Base-by-base conservation (phyloP, 805 yeast genomes). In the Kazachstania taianensis region DNA sequence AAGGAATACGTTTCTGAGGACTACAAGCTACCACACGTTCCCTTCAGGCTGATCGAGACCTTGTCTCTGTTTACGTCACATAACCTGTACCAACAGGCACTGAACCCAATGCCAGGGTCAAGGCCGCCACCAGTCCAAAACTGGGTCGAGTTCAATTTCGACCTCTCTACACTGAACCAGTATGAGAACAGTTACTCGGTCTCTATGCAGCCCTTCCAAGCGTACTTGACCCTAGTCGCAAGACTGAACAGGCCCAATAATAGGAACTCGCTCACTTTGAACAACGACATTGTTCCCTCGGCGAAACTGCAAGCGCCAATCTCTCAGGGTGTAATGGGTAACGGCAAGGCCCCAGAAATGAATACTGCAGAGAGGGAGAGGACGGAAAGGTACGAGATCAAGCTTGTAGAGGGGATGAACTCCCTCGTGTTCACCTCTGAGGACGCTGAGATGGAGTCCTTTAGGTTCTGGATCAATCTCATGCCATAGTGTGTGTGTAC, bases 391-490 rank as follows among this genome's bases (percentile, higher is more conserved):
- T 57, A 41, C 33, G 59, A 55, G 26, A 37, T 57, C 6, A 49
- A 52, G 19, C 42, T 57, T 20, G 33, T 39, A 20, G 62, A 57
- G 36, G 62, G 62, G n/a, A 35, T 55, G 17, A 57, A 57, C 33
- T 37, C 27, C 7, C 27, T 55, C n/a, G 55, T 53, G 25, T 48
- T 48, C 31, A 46, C 35, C 29, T 52, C 23, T 25, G 41, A 44
- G 25, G 28, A 38, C 14, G 39, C 39, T 14, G 34, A 23, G 13
- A 32, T 25, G 5, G 62, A 57, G 40, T 23, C 28, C 4, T 43
- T 54, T 45, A 53, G 49, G 30, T 49, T 57, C 29, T 57, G 61
- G 59, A 45, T 55, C 12, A 53, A 52, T 32, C 57, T 55, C 6
- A 41, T 53, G 17, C 59, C 62, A 33, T 56, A 36, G 43, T 7